phyloP scores from a whole-genome alignment of 306 rosid genomes.

The Malus fusca region DNA sequence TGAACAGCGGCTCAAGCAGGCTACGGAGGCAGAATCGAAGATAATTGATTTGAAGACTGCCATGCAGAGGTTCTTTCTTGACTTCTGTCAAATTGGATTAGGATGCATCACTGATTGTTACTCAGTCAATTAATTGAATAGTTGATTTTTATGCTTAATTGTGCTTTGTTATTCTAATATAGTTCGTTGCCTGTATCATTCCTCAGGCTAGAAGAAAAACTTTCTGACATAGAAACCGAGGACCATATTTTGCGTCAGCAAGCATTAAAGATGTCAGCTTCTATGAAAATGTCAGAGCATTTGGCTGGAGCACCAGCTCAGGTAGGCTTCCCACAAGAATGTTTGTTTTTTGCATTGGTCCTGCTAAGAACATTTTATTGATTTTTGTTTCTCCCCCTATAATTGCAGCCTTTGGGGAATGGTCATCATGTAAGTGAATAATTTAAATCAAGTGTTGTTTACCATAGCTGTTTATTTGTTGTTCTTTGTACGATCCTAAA shows the following conservation, averaged over 20 bases:
- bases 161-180: not conserved
- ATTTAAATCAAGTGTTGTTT: slow-evolving; percentile 3
- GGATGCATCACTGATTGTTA: slow-evolving; percentile 7
- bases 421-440: slow-evolving; percentile 64
- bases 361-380: slow-evolving; percentile 23
- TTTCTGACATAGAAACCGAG: slow-evolving; percentile 78
- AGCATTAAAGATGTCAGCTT: slow-evolving; percentile 50
- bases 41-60: slow-evolving; percentile 71
- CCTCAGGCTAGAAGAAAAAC: slow-evolving; percentile 81
- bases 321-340: slow-evolving; percentile 36
- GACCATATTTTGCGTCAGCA: slow-evolving; percentile 72
- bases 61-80: slow-evolving; percentile 66
- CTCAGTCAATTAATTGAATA: not conserved
- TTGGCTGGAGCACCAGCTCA: slow-evolving; percentile 22
- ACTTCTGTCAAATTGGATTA: slow-evolving; percentile 4
- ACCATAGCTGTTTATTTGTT: not conserved
- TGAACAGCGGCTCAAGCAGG: slow-evolving; percentile 79
- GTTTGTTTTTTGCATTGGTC: not conserved
- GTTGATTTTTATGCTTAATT: not conserved
- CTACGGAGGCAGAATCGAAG: slow-evolving; percentile 64
- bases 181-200: slow-evolving; percentile 11
- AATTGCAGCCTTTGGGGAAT: slow-evolving; percentile 54
- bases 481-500: slow-evolving; percentile 13
- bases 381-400: slow-evolving; percentile 20
- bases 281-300: slow-evolving; percentile 54